phyloP scores from a whole-genome alignment of 23 red algal species.

The Chondrus crispus region DNA sequence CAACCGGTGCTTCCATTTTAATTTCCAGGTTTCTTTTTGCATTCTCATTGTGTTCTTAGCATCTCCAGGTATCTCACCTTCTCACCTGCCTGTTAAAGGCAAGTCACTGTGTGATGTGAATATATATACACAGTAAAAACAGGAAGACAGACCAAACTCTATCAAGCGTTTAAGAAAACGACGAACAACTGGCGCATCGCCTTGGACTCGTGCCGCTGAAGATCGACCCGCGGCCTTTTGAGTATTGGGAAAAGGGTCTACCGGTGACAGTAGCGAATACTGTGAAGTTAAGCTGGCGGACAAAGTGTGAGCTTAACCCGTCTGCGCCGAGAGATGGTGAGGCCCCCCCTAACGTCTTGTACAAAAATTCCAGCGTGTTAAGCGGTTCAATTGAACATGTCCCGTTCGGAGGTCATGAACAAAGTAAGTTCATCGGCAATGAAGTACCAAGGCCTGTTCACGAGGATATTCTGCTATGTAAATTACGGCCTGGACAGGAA shows the following conservation, averaged over 20 bases:
- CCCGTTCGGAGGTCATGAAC: slow-evolving; percentile 52
- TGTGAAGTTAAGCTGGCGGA: slow-evolving; percentile 59
- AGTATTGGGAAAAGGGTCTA: slow-evolving; percentile 47
- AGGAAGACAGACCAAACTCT: too few relatives aligned
- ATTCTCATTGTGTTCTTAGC: too few relatives aligned
- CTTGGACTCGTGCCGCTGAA: slow-evolving; percentile 88
- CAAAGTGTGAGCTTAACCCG: slow-evolving; percentile 52
- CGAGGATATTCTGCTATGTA: slow-evolving; percentile 83
- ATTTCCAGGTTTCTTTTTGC: too few relatives aligned
- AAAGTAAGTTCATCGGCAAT: not conserved
- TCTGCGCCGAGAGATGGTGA: slow-evolving; percentile 51
- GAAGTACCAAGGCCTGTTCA: slow-evolving; percentile 54
- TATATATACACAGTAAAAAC: too few relatives aligned
- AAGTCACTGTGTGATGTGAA: too few relatives aligned
- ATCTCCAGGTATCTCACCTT: too few relatives aligned
- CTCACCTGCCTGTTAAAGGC: too few relatives aligned
- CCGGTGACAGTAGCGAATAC: slow-evolving; percentile 43
- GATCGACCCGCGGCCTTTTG: slow-evolving; percentile 65
- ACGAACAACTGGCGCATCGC: slow-evolving; percentile 97
- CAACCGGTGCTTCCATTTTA: too few relatives aligned
- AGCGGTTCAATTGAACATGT: slow-evolving; percentile 63
- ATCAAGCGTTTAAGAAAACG: too few relatives aligned
- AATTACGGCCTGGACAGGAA: slow-evolving; percentile 92
- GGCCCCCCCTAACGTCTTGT: slow-evolving; percentile 69
- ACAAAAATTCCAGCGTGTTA: slow-evolving; percentile 67